Evolutionary conservation across 2,329 filamentous ascomycete genomes (phyloP), one percentile per base, ranked within the genome.

Genomic region (Fusarium proliferatum): DNA sequence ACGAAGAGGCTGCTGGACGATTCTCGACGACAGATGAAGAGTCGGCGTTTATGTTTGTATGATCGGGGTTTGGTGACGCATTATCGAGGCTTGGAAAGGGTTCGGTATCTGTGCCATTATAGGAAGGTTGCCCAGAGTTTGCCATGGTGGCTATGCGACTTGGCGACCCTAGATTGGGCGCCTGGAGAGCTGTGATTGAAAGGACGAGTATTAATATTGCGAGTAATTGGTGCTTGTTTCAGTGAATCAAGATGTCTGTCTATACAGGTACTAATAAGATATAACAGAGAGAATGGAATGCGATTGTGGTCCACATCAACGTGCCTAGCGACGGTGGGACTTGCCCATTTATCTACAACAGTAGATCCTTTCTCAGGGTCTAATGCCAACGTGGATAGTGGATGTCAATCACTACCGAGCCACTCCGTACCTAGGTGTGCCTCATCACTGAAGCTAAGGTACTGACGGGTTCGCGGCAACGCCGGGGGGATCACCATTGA

Each of bases 1-100:
- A 81, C 19, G 80, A 79, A 10, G 80, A 81, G 19, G 78, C 73
- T n/a, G 76, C 65, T 28, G 77, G 75, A 26, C 79, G 79, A 48
- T 79, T 78, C 42, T 64, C 30, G 55, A 69, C 33, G 17, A 65
- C 59, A 26, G 61, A 46, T 45, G 66, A 57, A 41, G 61, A 53
- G 42, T 65, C 63, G 45, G 45, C 51, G 26, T 67, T 58, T 56
- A 42, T 43, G 38, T 66, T 63, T 39, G 60, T 55, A 53, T 43
- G 48, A 38, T 68, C 51, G 77, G 15, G 34, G 76, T 64, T 34
- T 63, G 67, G 51, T 69, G 69, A 58, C 67, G 76, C 57, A 71
- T 74, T 53, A 51, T 76, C 69, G 38, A 78, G 68, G 38, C 72
- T 48, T 19, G 79, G 79, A 62, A 81, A 80, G 12, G 76, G 78